Conservation (phyloP, 768 basidiomycete species). For the Hemileccinum impolitum region DNA sequence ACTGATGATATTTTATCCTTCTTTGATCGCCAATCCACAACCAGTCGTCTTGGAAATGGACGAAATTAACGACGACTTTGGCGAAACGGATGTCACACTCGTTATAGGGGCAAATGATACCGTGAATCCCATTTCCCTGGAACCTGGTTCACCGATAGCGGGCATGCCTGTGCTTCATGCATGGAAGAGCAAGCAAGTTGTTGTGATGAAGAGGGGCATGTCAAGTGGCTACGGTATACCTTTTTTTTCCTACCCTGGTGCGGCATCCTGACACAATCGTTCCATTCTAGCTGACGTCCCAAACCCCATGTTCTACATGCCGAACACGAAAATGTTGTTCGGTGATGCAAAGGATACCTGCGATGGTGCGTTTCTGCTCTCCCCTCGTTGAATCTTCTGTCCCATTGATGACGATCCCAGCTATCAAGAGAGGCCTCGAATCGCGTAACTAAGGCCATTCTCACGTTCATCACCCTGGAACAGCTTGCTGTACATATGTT, state of each 20-base stretch:
- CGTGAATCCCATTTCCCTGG: slow-evolving; percentile 86
- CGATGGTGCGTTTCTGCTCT: slow-evolving; percentile 52
- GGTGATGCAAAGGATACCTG: slow-evolving; percentile 91
- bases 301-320: slow-evolving; percentile 94
- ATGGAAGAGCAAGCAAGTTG: slow-evolving; percentile 90
- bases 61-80: slow-evolving; percentile 91
- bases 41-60: slow-evolving; percentile 90
- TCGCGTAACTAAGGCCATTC: slow-evolving; percentile 18
- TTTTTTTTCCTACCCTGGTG: neutral
- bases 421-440: slow-evolving; percentile 61
- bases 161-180: slow-evolving; percentile 92
- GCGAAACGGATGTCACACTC: slow-evolving; percentile 83
- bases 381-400: neutral
- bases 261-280: neutral
- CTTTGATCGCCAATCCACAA: neutral
- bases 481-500: slow-evolving; percentile 18
- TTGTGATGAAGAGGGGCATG: slow-evolving; percentile 92
- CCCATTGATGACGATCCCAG: slow-evolving; percentile 28
- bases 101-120: slow-evolving; percentile 94
- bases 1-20: neutral
- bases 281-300: slow-evolving; percentile 71
- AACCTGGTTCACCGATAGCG: slow-evolving; percentile 82
- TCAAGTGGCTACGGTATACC: slow-evolving; percentile 78
- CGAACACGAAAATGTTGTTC: slow-evolving; percentile 86
- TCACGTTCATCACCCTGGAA: neutral